Base-by-base conservation (phyloP, 2,329 filamentous ascomycete genomes). In the Trichoderma lentiforme region DNA sequence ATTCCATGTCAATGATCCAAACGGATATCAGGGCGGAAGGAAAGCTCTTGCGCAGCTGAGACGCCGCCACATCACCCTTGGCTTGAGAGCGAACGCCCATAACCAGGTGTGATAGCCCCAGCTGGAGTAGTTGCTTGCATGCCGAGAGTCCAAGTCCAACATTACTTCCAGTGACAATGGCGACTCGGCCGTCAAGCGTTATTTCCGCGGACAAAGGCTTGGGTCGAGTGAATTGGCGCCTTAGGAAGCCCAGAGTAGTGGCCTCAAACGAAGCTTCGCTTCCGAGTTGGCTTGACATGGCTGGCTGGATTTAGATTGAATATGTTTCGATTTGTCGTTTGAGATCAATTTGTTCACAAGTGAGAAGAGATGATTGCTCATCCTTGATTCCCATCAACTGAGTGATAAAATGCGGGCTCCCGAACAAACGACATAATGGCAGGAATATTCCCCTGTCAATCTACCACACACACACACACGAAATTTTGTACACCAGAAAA, bases 161-260 rank as follows among this genome's bases (percentile, higher is more conserved):
- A 69, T 81, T 83, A 28, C 79, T 76, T 7, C 81, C 82, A 4
- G 80, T 81, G 26, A 83, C 71, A 61, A 82, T 74, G 53, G 80
- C 72, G 3, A 75, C 73, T 28, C 77, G 71, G 6, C 75, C 75
- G 15, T 1, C 24, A 18, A 63, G 67, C 1, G 63, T 12, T 6
- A 24, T 53, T 14, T 21, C 63, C 12, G 8, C 6, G 7, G 63
- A 43, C 12, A 66, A 15, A 3, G 63, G n/a, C 21, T 66, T 66
- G 8, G 30, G 63, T 18, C 30, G 34, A 11, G 63, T 66, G 6
- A 66, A 56, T 36, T 66, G 63, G 2, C 63, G 63, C 43, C 21
- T 7, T 47, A 66, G 43, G 14, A 66, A 66, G 28, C 63, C 63
- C 11, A 66, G 8, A n/a, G 28, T 36, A 1, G 63, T 66, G 63